These are phyloP conservation scores for Wallacemonas sp. DNA, from an alignment of 208 protist genomes.

Conservation along the genomic window DNA sequence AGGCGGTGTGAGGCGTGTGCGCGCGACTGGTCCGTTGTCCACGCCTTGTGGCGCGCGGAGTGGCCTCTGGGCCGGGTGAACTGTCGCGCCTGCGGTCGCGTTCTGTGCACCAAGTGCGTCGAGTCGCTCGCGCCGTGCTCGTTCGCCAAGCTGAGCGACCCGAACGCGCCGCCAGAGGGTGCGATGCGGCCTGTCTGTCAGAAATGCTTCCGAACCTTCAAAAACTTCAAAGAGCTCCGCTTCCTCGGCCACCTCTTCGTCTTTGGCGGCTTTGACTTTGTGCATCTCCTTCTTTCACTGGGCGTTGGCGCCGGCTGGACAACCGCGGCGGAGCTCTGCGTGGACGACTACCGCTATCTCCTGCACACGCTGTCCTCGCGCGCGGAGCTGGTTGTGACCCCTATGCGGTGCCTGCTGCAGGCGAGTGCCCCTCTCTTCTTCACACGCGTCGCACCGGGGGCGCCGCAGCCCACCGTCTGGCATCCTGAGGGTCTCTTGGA, in stretches of 20 bases:
- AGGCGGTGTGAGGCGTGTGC: not conserved
- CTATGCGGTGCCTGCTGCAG: constrained; percentile 47
- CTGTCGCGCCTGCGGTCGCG: constrained; percentile 71
- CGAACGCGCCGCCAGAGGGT: constrained; percentile 46
- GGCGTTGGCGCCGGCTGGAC: constrained; percentile 66
- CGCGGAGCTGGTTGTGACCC: not conserved
- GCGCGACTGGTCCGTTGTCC: not conserved
- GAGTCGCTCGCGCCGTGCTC: constrained; percentile 55
- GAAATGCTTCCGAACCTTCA: constrained; percentile 53
- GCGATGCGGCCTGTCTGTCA: constrained; percentile 59
- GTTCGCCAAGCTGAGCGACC: constrained; percentile 70
- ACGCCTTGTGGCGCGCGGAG: no score
- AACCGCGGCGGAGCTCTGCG: constrained; percentile 72
- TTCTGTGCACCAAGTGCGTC: constrained; percentile 61
- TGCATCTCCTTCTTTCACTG: constrained; percentile 61
- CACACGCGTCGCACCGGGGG: constrained; percentile 14
- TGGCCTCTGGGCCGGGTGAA: no score
- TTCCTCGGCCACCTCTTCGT: constrained; percentile 70
- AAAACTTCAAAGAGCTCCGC: constrained; percentile 44
- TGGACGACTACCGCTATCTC: constrained; percentile 68
- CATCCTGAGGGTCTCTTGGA: constrained; percentile 43
- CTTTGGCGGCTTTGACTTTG: constrained; percentile 53
- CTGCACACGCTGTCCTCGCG: constrained; percentile 53
- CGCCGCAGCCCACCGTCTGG: constrained; percentile 20
- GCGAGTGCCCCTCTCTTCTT: constrained; percentile 62